Percentiles rank a stretch among this genome's conserved stretches.
Conservation (phyloP, 202 grass and related monocot genomes). For the Setaria viridis region DNA sequence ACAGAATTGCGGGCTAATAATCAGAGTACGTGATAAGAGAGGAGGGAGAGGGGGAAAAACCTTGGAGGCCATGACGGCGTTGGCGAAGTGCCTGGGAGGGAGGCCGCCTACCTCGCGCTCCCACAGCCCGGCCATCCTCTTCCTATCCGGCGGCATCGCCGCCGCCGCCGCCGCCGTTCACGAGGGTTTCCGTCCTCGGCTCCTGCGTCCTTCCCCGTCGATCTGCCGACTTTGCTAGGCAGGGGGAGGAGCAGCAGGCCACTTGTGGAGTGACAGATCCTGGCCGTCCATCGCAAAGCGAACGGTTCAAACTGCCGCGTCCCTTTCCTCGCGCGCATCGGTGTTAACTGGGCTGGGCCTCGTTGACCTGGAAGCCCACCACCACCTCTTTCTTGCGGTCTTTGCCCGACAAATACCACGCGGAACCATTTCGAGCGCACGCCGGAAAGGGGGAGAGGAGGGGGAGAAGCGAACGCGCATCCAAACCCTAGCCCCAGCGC, state of each 20-base stretch:
- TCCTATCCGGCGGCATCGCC: constrained; percentile 48
- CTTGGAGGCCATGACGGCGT: constrained; percentile 65
- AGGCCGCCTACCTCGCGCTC: constrained; percentile 63
- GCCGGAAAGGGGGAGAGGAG: background rate
- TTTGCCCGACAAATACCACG: background rate
- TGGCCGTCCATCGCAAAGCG: background rate
- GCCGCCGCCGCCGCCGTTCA: constrained; percentile 3
- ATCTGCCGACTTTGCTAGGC: background rate
- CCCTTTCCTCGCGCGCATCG: too few species aligned
- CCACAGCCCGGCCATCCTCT: constrained; percentile 57
- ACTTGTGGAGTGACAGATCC: background rate
- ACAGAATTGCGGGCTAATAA: background rate
- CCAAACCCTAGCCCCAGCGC: constrained; percentile 53
- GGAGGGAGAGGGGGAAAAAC: background rate
- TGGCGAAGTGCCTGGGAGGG: constrained; percentile 56
- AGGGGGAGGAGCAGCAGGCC: background rate
- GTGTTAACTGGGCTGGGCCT: constrained; percentile 6
- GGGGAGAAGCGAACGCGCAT: background rate
- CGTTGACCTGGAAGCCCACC: constrained; percentile 25
- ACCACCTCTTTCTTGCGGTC: background rate
- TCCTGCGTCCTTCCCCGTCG: background rate
- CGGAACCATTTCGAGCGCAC: background rate
- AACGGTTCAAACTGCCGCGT: background rate
- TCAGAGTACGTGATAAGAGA: background rate
- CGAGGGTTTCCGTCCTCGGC: constrained; percentile 28